Conservation (phyloP, 2,329 filamentous ascomycete species). For the Aspergillus calidoustus region DNA sequence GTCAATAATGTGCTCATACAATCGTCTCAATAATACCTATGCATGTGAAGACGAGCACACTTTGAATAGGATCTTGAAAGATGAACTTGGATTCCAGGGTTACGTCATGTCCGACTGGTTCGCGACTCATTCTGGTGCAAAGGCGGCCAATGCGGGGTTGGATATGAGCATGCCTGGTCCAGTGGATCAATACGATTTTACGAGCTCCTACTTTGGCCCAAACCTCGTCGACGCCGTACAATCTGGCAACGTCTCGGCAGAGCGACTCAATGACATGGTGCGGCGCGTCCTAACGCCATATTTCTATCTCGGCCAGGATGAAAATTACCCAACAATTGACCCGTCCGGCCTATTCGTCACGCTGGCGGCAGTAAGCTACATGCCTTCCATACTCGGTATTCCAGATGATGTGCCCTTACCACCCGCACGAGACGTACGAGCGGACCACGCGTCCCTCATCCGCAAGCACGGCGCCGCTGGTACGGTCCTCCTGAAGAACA, state of each 20-base stretch:
- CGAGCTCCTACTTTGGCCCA: not conserved
- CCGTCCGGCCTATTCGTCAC: not conserved
- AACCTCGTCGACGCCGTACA: conserved; percentile 54
- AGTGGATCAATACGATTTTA: not conserved
- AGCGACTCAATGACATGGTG: conserved; percentile 64
- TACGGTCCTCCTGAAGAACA: too few relatives aligned
- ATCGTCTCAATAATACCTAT: conserved; percentile 76
- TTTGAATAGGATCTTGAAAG: conserved; percentile 75
- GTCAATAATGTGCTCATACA: conserved; percentile 61
- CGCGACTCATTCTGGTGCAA: conserved; percentile 70
- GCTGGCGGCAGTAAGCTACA: too few relatives aligned
- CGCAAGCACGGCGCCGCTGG: too few relatives aligned
- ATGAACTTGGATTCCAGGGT: conserved; percentile 77
- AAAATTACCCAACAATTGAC: conserved; percentile 1
- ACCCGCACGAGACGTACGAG: too few relatives aligned
- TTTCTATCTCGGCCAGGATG: conserved; percentile 12
- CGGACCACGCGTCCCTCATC: too few relatives aligned
- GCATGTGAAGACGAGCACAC: conserved; percentile 76
- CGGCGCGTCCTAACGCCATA: conserved; percentile 31
- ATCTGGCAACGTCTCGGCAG: conserved; percentile 61
- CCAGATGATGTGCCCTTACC: too few relatives aligned
- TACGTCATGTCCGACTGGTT: conserved; percentile 79
- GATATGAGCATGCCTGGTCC: not conserved
- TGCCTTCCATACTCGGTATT: too few relatives aligned
- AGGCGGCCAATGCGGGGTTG: conserved; percentile 53